Base-by-base conservation (phyloP, 202 grass and related monocot species). In the Digitaria exilis region DNA sequence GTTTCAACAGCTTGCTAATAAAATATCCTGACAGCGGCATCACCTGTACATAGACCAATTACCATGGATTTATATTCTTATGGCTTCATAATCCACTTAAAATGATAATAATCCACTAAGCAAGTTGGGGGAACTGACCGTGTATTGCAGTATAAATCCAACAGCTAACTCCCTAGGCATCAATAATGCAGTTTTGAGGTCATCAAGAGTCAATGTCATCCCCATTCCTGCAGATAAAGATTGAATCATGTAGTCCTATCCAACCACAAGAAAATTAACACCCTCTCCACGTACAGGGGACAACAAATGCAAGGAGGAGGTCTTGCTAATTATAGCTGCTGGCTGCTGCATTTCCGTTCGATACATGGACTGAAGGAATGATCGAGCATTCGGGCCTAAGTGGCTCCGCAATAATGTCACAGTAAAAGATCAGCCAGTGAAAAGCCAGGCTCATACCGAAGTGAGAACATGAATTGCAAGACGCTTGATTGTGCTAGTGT, bases 1-100 rank as follows among this genome's bases (percentile, higher is more conserved):
- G 65, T 21, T 94, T 91, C 65, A 97, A 88, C 24, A 94, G 39
- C 75, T 86, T 97, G 92, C 88, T 94, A 45, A 94, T 14, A 19
- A 94, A 77, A 43, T 86, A 81, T 69, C 95, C 92, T 29, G 95
- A 94, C 24, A 97, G 77, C 31, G 95, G 92, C 95, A 97, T 97
- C 73, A 97, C 90, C 94, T 94, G 86, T 51, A 87, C 77, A 87
- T 49, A 86, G 82, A 89, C 76, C 43, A 71, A 0, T 39, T 62
- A 71, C 1, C 31, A 39, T 32, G 9, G 3, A 72, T 34, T 82
- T 26, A 75, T 37, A 75, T 17, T 57, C 2, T 75, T 75, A 75
- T 76, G 72, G 2, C 10, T 73, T 49, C n/a, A n/a, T 32, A 30
- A 73, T 34, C 70, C 70, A 50, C 2, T 72, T 50, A 31, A 21